These are phyloP conservation scores for Vanrija pseudolonga DNA, from an alignment of 1,284 basidiomycete genomes.

Conservation along the genomic window DNA sequence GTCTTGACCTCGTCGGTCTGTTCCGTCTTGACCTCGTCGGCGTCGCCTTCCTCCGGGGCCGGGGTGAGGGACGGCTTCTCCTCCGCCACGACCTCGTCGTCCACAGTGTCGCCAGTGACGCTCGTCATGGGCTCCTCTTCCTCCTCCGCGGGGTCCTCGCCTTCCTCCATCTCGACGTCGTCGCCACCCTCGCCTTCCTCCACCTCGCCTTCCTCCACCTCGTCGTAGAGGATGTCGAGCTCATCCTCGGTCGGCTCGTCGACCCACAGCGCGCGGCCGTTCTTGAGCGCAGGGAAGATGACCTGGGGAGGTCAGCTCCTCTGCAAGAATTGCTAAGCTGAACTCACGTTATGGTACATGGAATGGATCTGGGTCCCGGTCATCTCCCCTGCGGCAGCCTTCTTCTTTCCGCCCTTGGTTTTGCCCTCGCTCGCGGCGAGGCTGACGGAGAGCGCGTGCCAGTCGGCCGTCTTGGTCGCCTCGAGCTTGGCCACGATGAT, in stretches of 20 bases:
- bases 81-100: no score
- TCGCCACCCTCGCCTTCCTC: not conserved
- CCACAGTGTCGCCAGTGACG: no score
- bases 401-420: slow-evolving; percentile 2
- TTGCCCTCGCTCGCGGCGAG: not conserved
- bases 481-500: slow-evolving; percentile 34
- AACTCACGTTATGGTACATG: slow-evolving; percentile 32
- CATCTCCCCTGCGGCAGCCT: not conserved
- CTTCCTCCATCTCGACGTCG: not conserved
- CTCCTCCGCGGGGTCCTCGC: not conserved
- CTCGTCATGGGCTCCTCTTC: no score
- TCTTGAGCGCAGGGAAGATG: slow-evolving; percentile 28
- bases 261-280: slow-evolving; percentile 22
- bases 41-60: no score
- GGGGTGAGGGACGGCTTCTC: no score
- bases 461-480: slow-evolving; percentile 26
- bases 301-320: slow-evolving; percentile 14
- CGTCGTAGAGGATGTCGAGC: not conserved
- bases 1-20: not conserved
- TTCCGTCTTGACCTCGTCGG: not conserved
- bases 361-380: slow-evolving; percentile 27
- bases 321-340: not conserved
- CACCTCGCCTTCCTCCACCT: not conserved
- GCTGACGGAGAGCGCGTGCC: slow-evolving; percentile 24
- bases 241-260: not conserved